phyloP scores from a whole-genome alignment of 2,329 filamentous ascomycete genomes.

The Talaromyces sp. region DNA sequence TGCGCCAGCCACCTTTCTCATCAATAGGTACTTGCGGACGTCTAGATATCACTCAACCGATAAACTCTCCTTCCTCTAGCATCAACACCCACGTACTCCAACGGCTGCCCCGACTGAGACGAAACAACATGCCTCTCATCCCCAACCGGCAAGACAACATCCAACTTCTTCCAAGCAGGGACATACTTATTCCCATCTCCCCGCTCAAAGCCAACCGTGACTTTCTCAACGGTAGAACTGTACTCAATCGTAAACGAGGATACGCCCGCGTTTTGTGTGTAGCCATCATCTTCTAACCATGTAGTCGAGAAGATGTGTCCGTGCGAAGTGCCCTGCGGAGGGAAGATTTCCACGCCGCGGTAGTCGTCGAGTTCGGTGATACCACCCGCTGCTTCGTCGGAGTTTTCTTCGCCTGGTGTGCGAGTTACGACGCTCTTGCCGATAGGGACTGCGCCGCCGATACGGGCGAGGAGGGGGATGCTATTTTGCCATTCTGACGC shows the following conservation, averaged over 20 bases:
- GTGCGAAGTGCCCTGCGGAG: conserved; percentile 45
- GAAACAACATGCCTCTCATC: conserved; percentile 47
- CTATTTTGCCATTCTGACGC: conserved; percentile 53
- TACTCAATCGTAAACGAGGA: conserved; percentile 48
- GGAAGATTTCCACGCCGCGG: conserved; percentile 59
- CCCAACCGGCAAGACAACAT: conserved; percentile 52
- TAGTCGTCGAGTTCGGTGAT: conserved; percentile 52
- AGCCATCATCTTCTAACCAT: conserved; percentile 61
- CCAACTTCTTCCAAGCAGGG: conserved; percentile 52
- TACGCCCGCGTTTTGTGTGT: conserved; percentile 46
- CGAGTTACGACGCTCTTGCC: conserved; percentile 54
- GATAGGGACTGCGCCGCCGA: conserved; percentile 56
- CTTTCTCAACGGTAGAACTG: conserved; percentile 44
- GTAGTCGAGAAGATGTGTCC: conserved; percentile 41
- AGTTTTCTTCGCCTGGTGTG: conserved; percentile 55
- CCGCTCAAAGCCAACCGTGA: conserved; percentile 46
- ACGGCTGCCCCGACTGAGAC: conserved; percentile 28
- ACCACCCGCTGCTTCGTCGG: conserved; percentile 43
- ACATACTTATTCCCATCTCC: conserved; percentile 44
- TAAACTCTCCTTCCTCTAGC: conserved; percentile 32
- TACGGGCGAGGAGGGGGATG: conserved; percentile 56
- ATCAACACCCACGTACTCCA: conserved; percentile 32
- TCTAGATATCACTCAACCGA: conserved; percentile 24
- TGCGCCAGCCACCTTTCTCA: not conserved
- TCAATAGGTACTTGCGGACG: not conserved